Base-by-base conservation (phyloP, 2,329 filamentous ascomycete genomes). In the Knoxdaviesia capensis region DNA sequence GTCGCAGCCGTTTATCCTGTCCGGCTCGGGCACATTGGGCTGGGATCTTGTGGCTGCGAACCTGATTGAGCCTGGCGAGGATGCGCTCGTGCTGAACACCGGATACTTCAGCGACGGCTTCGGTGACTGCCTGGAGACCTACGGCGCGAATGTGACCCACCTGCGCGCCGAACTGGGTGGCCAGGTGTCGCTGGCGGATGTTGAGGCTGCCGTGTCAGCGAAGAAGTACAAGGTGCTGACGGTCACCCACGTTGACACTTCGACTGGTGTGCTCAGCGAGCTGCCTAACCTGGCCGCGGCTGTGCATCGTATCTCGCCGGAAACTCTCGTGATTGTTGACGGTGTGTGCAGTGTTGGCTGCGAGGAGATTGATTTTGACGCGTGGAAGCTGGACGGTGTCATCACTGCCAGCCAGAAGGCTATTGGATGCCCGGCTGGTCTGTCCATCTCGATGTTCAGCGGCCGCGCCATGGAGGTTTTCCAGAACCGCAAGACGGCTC, bases 11-110 rank as follows among this genome's bases (percentile, higher is more conserved):
- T 92, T 94, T 56, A 73, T 96, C 57, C 75, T 98, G 58, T 86
- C 85, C 50, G 90, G 90, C 48, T 94, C 87, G 42, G 90, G 90
- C 44, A 98, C 90, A 20, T 70, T 98, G 6, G 90, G 90, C 46
- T 98, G 90, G 90, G 90, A 98, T 57, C 65, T 96, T 45, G 86
- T 96, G 38, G 80, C 86, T n/a, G 80, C 86, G 52, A 98, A 96
- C 65, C 65, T 98, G 48, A 71, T 84, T 46, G 88, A 98, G 65
- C 71, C 77, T 41, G 87, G 83, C 46, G 90, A 98, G 55, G 74
- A 94, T 45, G 90, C 82, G 29, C 71, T 98, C 36, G 87, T 98
- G 43, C 74, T 98, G 11, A 87, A 93, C 66, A 92, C 85, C 36
- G 90, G 90, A 49, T 98, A 98, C 71, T 98, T 98, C 56, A 87